Evolutionary conservation across 352 stramenopile genomes (phyloP).

Genomic region (Lagenidium giganteum): DNA sequence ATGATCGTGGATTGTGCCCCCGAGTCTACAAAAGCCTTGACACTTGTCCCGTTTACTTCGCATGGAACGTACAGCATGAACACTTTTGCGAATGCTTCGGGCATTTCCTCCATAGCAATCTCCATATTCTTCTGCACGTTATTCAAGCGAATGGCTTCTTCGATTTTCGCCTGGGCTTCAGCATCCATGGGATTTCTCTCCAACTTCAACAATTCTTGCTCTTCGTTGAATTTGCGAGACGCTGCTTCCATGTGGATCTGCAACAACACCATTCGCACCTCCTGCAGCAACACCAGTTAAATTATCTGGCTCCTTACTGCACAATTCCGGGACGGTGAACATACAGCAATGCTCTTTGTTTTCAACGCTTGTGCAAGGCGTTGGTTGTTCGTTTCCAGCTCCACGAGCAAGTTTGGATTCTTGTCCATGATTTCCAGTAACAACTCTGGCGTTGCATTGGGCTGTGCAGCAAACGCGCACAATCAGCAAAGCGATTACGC

Average conservation of each 20-base stretch:
- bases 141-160: constrained; percentile 74
- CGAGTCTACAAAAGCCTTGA: constrained; percentile 91
- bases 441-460: constrained; percentile 61
- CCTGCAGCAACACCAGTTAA: constrained; percentile 25
- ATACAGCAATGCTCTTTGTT: constrained; percentile 62
- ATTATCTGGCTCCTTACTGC: too few species aligned
- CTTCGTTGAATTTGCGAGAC: constrained; percentile 71
- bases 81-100: constrained; percentile 79
- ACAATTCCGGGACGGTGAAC: too few species aligned
- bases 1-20: constrained; percentile 91
- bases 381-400: constrained; percentile 61
- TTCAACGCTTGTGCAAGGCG: constrained; percentile 59
- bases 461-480: constrained; percentile 11
- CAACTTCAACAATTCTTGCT: constrained; percentile 60
- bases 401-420: constrained; percentile 60
- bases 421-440: constrained; percentile 82
- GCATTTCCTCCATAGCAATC: constrained; percentile 86
- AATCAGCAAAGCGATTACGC: background rate
- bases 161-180: constrained; percentile 73
- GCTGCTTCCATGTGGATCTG: constrained; percentile 84
- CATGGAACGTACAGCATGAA: constrained; percentile 89
- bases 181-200: constrained; percentile 77
- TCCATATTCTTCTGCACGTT: constrained; percentile 90
- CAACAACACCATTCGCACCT: constrained; percentile 79
- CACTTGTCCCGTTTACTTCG: constrained; percentile 71